A percentile compares a stretch with the other conserved stretches of the same genome.
Evolutionary conservation across 306 rosid species (phyloP).

Genomic region (Rosa lucieae): DNA sequence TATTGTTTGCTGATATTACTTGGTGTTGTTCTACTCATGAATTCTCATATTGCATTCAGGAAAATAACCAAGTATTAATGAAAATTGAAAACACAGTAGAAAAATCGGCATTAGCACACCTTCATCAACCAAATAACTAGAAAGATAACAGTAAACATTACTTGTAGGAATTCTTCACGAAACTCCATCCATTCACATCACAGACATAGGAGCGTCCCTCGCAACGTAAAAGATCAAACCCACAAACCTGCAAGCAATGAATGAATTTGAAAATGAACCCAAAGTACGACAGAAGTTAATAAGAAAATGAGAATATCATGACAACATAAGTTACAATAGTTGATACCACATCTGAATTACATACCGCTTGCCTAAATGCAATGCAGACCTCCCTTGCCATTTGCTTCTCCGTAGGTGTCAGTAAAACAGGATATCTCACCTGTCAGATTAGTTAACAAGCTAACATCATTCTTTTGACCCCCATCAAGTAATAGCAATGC

Average conservation of each 20-base stretch:
- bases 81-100: constrained; percentile 18
- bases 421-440: constrained; percentile 96
- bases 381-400: constrained; percentile 96
- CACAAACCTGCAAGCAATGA: constrained; percentile 76
- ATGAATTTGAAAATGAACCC: constrained; percentile 26
- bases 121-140: constrained; percentile 19
- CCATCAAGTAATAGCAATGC: not conserved
- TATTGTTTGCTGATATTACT: not conserved
- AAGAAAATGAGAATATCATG: not conserved
- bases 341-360: constrained; percentile 27
- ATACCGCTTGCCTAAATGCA: constrained; percentile 96
- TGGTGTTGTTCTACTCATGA: not conserved
- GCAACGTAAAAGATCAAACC: constrained; percentile 93
- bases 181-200: constrained; percentile 99
- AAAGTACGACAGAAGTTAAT: constrained; percentile 12
- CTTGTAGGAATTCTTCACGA: constrained; percentile 97
- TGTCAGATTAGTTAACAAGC: constrained; percentile 45
- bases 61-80: constrained; percentile 1
- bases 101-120: constrained; percentile 17
- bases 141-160: constrained; percentile 30
- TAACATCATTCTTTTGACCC: constrained; percentile 19
- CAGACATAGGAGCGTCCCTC: constrained; percentile 97
- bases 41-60: not conserved
- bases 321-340: not conserved
- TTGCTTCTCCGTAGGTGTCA: constrained; percentile 93